Evolutionary conservation across 1,139 yeast genomes (phyloP), one percentile per base, ranked within the genome.

Genomic region (Taphrina pruni): DNA sequence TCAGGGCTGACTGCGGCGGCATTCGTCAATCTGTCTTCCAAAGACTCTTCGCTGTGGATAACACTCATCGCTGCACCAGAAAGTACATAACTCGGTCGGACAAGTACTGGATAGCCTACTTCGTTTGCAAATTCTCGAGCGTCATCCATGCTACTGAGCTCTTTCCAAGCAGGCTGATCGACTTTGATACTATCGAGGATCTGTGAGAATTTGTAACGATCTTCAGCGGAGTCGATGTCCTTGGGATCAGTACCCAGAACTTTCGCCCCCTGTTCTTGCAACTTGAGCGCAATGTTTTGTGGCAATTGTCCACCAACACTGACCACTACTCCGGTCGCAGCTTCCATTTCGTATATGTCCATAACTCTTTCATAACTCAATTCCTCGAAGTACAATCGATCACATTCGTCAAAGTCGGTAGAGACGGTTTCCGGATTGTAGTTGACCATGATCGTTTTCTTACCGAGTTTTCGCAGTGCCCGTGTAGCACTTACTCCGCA

Each of bases 31-130:
- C 93, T 90, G 69, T 86, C 79, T 75, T 88, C 95, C 75, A 94
- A 85, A 79, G 94, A 98, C 70, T 85, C 82, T 77, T 87, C 87
- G 72, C 85, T 85, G 78, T 87, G 86, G 74, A 94, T 92, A 66
- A 92, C 97, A 73, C 95, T 88, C 99, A 94, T 94, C 71, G 99
- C 99, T 72, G 99, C 99, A 81, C 99, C 99, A 71, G 97, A 90
- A 73, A 94, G 84, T 62, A 94, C 99, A 76, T 94, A 94, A 1
- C 98, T 93, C 66, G 99, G 99, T 83, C 99, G 91, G 72, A 94
- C 97, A 76, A 94, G 85, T 12, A 94, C 99, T 65, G 99, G 99
- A 84, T 88, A 94, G 20, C 95, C 91, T 69, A 93, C 99, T 74
- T 84, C 84, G 70, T 87, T 84, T 65, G 98, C 97, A 79, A 94